Evolutionary conservation across 139 green algal genomes (phyloP), one percentile per base, ranked within the genome.

Genomic region (Asterochloris sp.): DNA sequence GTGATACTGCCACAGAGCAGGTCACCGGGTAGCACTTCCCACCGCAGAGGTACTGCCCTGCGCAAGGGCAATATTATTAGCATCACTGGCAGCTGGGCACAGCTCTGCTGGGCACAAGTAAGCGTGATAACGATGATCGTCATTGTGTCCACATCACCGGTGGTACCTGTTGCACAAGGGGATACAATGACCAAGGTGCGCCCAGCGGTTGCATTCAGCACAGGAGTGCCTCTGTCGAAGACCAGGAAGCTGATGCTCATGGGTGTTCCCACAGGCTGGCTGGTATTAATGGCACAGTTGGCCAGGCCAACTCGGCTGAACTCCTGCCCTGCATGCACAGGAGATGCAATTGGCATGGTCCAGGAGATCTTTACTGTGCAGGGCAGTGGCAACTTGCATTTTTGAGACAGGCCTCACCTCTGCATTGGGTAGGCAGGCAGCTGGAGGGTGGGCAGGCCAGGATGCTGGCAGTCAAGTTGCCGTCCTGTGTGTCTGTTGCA

Each of bases 231-330:
- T n/a, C 47, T 69, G 60, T 80, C 76, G n/a, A 61, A 80, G 24
- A 80, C 76, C 76, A 80, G 76, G 76, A 80, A 80, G 60, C 60
- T 61, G 23, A 80, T 80, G 60, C 68, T 19, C 54, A 80, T n/a
- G 19, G 69, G 60, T 54, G 60, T 69, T 9, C 76, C 76, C 60
- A 80, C 76, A 47, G 76, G 76, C 60, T 60, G 8, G 76, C 76
- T 80, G 54, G 76, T 60, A 47, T 80, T 80, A 47, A 80, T 69
- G 76, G 24, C 2, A 47, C 76, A 80, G 76, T 80, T 80, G 16
- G 67, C 60, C 76, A 80, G 28, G 11, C 76, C 76, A 12, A 80
- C 54, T 15, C 19, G 67, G 23, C 14, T 62, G 54, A 80, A 80
- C 60, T 80, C 76, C 60, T 80, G 76, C 21, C 76, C 76, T 80